Base-by-base conservation (phyloP, 2,329 filamentous ascomycete genomes). In the Dendryphion nanum region DNA sequence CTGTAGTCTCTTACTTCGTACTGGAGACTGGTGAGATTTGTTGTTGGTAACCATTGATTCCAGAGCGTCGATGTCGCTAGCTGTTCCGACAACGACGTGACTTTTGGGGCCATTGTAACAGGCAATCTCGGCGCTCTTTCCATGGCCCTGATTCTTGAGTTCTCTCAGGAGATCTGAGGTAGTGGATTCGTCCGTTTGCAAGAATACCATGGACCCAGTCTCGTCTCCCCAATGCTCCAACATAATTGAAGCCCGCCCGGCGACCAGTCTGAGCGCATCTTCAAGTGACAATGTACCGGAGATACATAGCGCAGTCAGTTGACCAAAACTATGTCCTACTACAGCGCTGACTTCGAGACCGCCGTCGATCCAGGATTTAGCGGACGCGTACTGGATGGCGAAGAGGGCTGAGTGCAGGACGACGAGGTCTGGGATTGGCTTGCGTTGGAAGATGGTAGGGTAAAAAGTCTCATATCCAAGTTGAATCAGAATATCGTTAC, bases 271-370 rank as follows among this genome's bases (percentile, higher is more conserved):
- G 6, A 72, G 14, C 1, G 47, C 44, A 30, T 70, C 63, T 2
- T 44, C 6, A 1, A 70, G 37, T 3, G 49, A 48, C 1, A 70
- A 44, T 0, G 42, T 45, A 0, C 65, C 65, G 3, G 64, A 56
- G 0, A 70, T 46, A 12, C 51, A 54, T 2, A 69, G 41, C 2
- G 65, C 67, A 0, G 66, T 64, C 1, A 70, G 40, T 37, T 71
- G 51, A 5, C 68, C 68, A 29, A 71, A 61, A 36, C 63, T 68
- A 39, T 72, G 68, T 0, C 69, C 69, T 6, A 62, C 30, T 3
- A 57, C 16, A 4, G 46, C 41, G 12, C 12, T 37, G 8, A 44
- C 32, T 10, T 38, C 37, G 0, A 56, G 18, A 3, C 49, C 53
- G 17, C 39, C 47, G 1, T 50, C 45, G 1, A 59, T 54, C 58